Evolutionary conservation across 1,284 basidiomycete species (phyloP).

Genomic region (Neotropicomus parvogracilis): DNA sequence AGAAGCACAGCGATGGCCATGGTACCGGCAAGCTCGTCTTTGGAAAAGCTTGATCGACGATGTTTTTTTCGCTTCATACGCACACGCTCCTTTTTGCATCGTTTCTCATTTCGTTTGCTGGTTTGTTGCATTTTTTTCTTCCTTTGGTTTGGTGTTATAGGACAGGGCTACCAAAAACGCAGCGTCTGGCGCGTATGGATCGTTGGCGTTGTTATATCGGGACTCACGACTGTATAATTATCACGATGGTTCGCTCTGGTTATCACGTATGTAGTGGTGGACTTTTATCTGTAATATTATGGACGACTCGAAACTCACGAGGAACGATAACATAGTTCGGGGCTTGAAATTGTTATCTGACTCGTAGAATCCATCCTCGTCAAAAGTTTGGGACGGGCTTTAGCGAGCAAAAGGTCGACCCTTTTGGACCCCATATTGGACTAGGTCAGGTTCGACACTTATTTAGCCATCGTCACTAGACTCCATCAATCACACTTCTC

Average conservation of each 20-base stretch:
- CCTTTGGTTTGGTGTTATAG: background rate
- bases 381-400: no score
- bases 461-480: no score
- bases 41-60: constrained; percentile 35
- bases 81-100: constrained; percentile 12
- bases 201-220: constrained; percentile 15
- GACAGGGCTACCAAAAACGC: background rate
- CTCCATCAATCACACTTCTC: no score
- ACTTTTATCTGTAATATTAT: constrained; percentile 19
- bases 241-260: constrained; percentile 6
- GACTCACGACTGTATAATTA: constrained; percentile 21
- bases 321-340: no score
- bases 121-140: background rate
- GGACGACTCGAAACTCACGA: background rate
- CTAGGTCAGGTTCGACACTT: no score
- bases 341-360: no score
- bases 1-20: constrained; percentile 41
- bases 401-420: no score
- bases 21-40: constrained; percentile 50
- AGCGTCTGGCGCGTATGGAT: constrained; percentile 12
- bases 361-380: no score
- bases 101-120: background rate
- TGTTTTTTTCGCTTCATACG: background rate
- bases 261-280: constrained; percentile 16
- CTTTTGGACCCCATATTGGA: no score